Evolutionary conservation across 2,329 filamentous ascomycete species (phyloP).

Genomic region (Aspergillus clavatus): DNA sequence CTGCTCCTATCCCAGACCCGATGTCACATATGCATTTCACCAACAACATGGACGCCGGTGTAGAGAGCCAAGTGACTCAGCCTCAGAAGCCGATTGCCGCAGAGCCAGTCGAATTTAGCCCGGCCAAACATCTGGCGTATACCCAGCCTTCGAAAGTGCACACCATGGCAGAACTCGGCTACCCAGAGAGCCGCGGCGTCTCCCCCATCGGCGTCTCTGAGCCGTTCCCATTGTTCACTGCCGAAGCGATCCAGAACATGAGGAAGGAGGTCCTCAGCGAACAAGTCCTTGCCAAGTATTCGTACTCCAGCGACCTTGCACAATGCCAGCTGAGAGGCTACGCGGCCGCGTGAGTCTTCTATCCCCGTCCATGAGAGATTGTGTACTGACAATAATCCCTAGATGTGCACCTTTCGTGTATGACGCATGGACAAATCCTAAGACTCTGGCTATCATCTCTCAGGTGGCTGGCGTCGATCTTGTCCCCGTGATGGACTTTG

Average conservation of each 20-base stretch:
- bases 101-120: slow-evolving; percentile 45
- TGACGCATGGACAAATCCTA: slow-evolving; percentile 55
- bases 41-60: slow-evolving; percentile 12
- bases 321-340: slow-evolving; percentile 53
- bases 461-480: slow-evolving; percentile 53
- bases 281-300: slow-evolving; percentile 53
- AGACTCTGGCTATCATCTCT: slow-evolving; percentile 47
- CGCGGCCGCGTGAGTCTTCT: slow-evolving; percentile 49
- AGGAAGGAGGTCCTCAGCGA: slow-evolving; percentile 57
- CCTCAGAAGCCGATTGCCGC: slow-evolving; percentile 18
- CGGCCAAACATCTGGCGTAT: slow-evolving; percentile 53
- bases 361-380: neutral
- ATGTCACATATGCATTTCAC: slow-evolving; percentile 16
- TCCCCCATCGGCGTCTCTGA: slow-evolving; percentile 61
- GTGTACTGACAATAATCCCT: neutral
- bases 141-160: slow-evolving; percentile 48
- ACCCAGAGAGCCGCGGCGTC: slow-evolving; percentile 51
- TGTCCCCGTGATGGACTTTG: slow-evolving; percentile 50
- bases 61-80: slow-evolving; percentile 28
- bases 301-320: slow-evolving; percentile 56
- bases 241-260: slow-evolving; percentile 58
- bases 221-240: slow-evolving; percentile 60
- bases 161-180: slow-evolving; percentile 60
- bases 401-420: slow-evolving; percentile 63
- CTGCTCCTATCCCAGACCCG: slow-evolving; percentile 22